Evolutionary conservation across 352 stramenopile genomes (phyloP).

Genomic region (Phytopythium oedochilum): DNA sequence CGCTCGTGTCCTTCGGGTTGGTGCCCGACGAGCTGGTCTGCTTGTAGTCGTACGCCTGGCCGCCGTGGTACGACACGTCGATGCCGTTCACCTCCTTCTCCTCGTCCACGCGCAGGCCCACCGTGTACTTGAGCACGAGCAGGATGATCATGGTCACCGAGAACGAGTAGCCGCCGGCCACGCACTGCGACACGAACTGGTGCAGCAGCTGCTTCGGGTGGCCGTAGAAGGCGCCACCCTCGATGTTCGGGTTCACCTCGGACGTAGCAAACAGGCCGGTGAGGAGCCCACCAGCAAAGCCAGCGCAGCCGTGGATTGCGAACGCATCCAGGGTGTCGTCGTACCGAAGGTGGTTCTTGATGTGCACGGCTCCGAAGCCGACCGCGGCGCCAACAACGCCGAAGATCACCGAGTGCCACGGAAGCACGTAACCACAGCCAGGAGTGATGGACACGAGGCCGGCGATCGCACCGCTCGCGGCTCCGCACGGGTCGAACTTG

Average conservation of each 20-base stretch:
- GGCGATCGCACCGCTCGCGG: slow-evolving; percentile 15
- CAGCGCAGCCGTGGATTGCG: slow-evolving; percentile 15
- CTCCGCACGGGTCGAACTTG: slow-evolving; percentile 16
- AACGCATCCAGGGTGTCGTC: slow-evolving; percentile 33
- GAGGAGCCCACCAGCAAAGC: slow-evolving; percentile 18
- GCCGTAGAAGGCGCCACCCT: slow-evolving; percentile 25
- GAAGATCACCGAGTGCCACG: slow-evolving; percentile 20
- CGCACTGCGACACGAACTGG: slow-evolving; percentile 16
- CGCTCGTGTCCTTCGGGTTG: slow-evolving; percentile 25
- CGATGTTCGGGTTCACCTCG: slow-evolving; percentile 26
- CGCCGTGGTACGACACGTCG: slow-evolving; percentile 13
- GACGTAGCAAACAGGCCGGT: slow-evolving; percentile 21
- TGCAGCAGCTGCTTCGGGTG: slow-evolving; percentile 18
- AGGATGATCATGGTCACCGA: slow-evolving; percentile 6
- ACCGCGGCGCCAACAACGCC: slow-evolving; percentile 10
- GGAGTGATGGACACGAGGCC: slow-evolving; percentile 24
- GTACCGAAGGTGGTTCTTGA: slow-evolving; percentile 18
- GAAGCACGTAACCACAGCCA: slow-evolving; percentile 19
- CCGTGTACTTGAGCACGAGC: slow-evolving; percentile 17
- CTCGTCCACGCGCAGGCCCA: slow-evolving; percentile 13
- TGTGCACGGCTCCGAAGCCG: slow-evolving; percentile 6
- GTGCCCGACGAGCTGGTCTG: slow-evolving; percentile 16
- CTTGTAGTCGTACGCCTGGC: slow-evolving; percentile 9
- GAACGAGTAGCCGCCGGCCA: slow-evolving; percentile 10
- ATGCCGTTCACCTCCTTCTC: slow-evolving; percentile 11